A percentile compares a stretch with the other conserved stretches of the same genome.
Conservation (phyloP, 73 alveolate species). For the Paramecium octaurelia region DNA sequence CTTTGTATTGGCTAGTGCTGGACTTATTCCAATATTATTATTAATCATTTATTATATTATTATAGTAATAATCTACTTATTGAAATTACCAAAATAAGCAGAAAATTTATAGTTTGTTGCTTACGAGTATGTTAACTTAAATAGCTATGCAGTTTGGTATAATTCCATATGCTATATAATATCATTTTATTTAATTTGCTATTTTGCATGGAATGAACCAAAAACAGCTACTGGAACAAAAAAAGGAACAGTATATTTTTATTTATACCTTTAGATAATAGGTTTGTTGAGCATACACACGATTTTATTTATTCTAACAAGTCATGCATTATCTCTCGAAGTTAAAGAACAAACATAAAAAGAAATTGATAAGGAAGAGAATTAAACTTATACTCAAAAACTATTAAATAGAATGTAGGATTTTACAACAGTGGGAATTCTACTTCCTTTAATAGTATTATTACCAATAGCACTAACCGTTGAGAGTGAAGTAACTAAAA, state of each 20-base stretch:
- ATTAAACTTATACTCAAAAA: not conserved
- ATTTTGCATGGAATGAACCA: conserved; percentile 39
- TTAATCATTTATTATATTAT: not conserved
- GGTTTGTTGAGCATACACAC: not conserved
- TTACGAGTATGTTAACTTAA: not conserved
- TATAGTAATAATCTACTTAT: not conserved
- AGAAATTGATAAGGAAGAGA: not conserved
- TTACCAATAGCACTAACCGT: not conserved
- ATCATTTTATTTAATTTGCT: not conserved
- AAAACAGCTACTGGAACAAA: not conserved
- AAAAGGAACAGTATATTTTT: not conserved
- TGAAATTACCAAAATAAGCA: not conserved
- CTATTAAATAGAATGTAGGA: not conserved
- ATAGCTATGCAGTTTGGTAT: not conserved
- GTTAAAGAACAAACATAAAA: not conserved
- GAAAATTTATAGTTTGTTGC: not conserved
- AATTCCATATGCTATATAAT: not conserved
- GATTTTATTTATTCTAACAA: not conserved
- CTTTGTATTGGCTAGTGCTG: not conserved
- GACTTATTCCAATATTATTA: not conserved
- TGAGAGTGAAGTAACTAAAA: not conserved
- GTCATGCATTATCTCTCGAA: not conserved
- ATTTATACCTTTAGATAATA: not conserved
- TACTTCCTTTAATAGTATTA: not conserved
- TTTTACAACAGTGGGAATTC: not conserved